Base-by-base conservation (phyloP, 306 rosid genomes). In the Arachis hypogaea region DNA sequence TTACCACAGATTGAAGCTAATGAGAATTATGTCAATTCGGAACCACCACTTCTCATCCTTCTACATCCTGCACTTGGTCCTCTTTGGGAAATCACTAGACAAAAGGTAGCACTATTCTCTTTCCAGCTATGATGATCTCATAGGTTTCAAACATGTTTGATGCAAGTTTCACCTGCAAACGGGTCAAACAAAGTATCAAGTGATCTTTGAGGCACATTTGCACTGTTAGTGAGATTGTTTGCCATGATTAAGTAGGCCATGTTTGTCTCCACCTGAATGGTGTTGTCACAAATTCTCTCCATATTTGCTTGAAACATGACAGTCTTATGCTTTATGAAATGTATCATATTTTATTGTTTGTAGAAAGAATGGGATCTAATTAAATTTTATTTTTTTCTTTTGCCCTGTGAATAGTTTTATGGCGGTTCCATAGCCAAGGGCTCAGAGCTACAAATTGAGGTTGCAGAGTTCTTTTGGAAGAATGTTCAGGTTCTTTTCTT, bases 31-130 rank as follows among this genome's bases (percentile, higher is more conserved):
- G 56, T 81, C 58, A 82, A 80, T 88, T 88, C 90, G 7, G 99
- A 87, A 69, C 99, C 99, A 18, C 97, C 99, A 55, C 92, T 89
- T 90, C 93, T 94, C 77, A 84, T 94, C 65, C 90, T 92, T 77
- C 82, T 92, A 80, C 97, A 91, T 78, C 99, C 99, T 75, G 88
- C 96, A 81, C 97, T 94, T 66, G 99, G 99, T 69, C 97, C 99
- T 43, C 96, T 94, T 72, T 94, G 99, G 99, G 96, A 92, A 83
- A 86, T 94, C 77, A 81, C 90, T 57, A 88, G 90, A 87, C 97
- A 94, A 74, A 94, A 94, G 66, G 97, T 92, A 83, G 72, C 14
- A 45, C 62, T 50, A 11, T 59, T 69, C 16, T 69, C 68, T 22
- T 65, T 36, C 72, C 50, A 75, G 44, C 63, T 22, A 22, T 22